These are phyloP conservation scores for Trichophyton equinum DNA, from an alignment of 2,329 filamentous ascomycete species.

Conservation along the genomic window DNA sequence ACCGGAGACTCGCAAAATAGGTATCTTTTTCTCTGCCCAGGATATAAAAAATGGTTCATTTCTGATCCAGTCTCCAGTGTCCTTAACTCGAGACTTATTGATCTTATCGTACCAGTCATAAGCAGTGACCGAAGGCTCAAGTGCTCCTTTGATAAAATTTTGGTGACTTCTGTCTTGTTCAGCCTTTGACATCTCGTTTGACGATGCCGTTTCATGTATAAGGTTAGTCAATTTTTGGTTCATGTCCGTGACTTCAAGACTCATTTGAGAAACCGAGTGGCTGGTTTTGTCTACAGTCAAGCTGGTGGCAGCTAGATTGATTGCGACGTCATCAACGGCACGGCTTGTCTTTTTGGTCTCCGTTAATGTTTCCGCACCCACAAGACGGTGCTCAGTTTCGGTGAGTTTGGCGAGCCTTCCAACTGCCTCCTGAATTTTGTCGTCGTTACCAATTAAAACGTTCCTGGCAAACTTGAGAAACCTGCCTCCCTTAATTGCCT, in stretches of 20 bases:
- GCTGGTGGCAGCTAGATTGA: constrained; percentile 5
- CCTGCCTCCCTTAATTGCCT: constrained; percentile 32
- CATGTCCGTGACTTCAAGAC: constrained; percentile 1
- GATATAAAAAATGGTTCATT: constrained; percentile 28
- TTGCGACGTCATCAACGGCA: constrained; percentile 11
- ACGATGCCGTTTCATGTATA: constrained; percentile 1
- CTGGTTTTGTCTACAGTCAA: not conserved
- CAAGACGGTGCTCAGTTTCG: constrained; percentile 32
- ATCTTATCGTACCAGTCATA: constrained; percentile 34
- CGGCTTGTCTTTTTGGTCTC: constrained; percentile 11
- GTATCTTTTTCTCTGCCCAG: constrained; percentile 26
- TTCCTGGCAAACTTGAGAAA: constrained; percentile 32
- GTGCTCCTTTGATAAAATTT: constrained; percentile 30
- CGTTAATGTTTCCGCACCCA: constrained; percentile 33
- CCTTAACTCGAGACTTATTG: constrained; percentile 28
- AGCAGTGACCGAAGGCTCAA: constrained; percentile 28
- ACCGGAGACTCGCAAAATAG: constrained; percentile 35
- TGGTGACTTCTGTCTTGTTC: constrained; percentile 16
- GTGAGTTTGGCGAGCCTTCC: constrained; percentile 30
- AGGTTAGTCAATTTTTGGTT: constrained; percentile 4
- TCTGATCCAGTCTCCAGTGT: constrained; percentile 38
- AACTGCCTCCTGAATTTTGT: constrained; percentile 30
- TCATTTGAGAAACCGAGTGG: not conserved
- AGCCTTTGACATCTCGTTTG: constrained; percentile 7
- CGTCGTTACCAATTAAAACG: constrained; percentile 30